Evolutionary conservation across 2,329 filamentous ascomycete species (phyloP), one percentile per base, ranked within the genome.

Genomic region (Lecanicillium sp.): DNA sequence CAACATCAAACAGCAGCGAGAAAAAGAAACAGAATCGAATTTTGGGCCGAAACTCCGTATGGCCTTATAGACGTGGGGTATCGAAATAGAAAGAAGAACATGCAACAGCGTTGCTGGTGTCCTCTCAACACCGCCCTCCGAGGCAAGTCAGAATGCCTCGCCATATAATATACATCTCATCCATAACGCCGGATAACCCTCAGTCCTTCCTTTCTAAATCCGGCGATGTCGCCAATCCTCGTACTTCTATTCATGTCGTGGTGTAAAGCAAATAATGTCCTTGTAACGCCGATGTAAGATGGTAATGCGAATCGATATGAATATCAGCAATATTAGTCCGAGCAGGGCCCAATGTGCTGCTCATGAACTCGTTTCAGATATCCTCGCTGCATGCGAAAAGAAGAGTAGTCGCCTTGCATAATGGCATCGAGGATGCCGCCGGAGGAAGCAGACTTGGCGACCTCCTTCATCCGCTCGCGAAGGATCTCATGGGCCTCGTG

Each of bases 351-450:
- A 8, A 62, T 56, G 10, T 46, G 50, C 44, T 58, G 61, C 41
- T 65, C 60, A 40, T 74, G 73, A 2, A 83, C 57, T 27, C 66
- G 61, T 37, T 65, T 64, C 8, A 89, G 63, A 46, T 73, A 81
- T 11, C 72, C 64, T 37, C 88, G 76, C 57, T 94, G 86, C 30
- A 69, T 59, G 15, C 74, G 65, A 53, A 94, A 94, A 3, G 77
- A 76, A 5, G 73, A 72, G 59, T 95, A 97, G 52, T 94, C 82
- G 38, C 86, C 88, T 10, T 73, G 81, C 38, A 94, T 66, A 29
- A 95, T 72, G 29, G 77, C 70, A 25, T 75, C 76, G 6, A 97
- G 72, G 17, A 96, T 76, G 17, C 54, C 49, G 14, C 56, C 54
- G 1, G 42, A 40, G 5, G 46, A 38, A 0, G 56, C 49, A 8